A percentile compares a stretch with the other conserved stretches of the same genome.
These are phyloP conservation scores for Oleoguttula mirabilis DNA, from an alignment of 495 filamentous ascomycete genomes.

Conservation along the genomic window DNA sequence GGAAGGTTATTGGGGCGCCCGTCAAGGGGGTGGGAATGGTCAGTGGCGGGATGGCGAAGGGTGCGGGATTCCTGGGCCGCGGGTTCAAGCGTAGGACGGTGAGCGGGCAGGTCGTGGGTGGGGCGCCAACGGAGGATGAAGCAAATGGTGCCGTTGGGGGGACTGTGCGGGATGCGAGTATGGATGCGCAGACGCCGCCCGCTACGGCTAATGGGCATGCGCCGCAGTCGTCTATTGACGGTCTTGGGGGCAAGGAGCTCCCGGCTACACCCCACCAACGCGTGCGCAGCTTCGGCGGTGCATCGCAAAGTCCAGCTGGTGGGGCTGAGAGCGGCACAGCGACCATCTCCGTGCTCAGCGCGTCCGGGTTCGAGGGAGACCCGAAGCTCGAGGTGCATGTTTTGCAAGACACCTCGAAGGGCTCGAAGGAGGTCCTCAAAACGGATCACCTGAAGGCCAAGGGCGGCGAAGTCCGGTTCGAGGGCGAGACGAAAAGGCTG, in stretches of 20 bases:
- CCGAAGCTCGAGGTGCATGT: conserved; percentile 75
- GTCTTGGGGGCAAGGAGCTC: background rate
- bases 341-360: conserved; percentile 66
- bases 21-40: conserved; percentile 67
- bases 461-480: conserved; percentile 48
- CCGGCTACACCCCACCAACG: conserved; percentile 11
- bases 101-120: conserved; percentile 37
- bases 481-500: conserved; percentile 62
- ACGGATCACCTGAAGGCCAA: conserved; percentile 63
- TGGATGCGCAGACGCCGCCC: conserved; percentile 2
- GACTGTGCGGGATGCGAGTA: conserved; percentile 7
- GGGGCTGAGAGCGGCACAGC: conserved; percentile 62
- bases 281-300: conserved; percentile 13
- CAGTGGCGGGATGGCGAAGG: conserved; percentile 60
- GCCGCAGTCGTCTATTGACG: conserved; percentile 7
- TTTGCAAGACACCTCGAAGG: conserved; percentile 51
- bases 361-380: conserved; percentile 60
- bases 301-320: conserved; percentile 57
- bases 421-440: conserved; percentile 69
- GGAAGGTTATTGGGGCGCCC: conserved; percentile 84
- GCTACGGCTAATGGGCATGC: conserved; percentile 6
- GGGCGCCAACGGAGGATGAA: conserved; percentile 16
- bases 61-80: conserved; percentile 73
- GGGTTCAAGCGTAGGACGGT: conserved; percentile 58
- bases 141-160: conserved; percentile 28